Evolutionary conservation across 352 stramenopile genomes (phyloP), one percentile per base, ranked within the genome.

Genomic region (Albugo candida): DNA sequence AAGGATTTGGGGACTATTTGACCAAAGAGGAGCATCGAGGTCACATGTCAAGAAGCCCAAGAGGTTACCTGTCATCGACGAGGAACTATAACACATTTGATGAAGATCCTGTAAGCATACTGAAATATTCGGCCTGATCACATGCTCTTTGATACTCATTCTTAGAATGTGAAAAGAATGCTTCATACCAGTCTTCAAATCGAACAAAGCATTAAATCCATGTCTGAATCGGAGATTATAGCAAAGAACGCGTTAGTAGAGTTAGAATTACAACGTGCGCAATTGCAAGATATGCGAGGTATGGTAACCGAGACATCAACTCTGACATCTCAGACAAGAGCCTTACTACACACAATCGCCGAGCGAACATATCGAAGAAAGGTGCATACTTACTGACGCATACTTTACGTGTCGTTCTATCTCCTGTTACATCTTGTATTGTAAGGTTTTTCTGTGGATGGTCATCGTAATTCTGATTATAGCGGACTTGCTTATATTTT

Each of bases 271-370:
- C 75, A 88, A 52, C 72, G 72, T 45, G 72, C 63, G 45, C 75
- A 88, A 59, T 60, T 88, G 11, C 63, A 82, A 46, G 75, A 85
- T 48, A 83, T 79, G 66, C 82, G 84, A 47, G 70, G 60, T 18
- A 83, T 84, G 70, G 68, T 88, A 13, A 56, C 63, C 13, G 72
- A 88, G 52, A 88, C 75, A 1, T 66, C 60, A 34, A 69, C 48
- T 45, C 69, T 81, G 54, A 88, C 72, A 36, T 59, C 63, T 40
- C 59, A 88, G 53, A 73, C 77, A 51, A 67, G 67, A 37, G 54
- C 56, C 44, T 60, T 83, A 46, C 59, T 88, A 47, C 58, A 81
- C 57, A 70, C 72, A 52, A 83, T 88, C 50, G 70, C 70, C 24
- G 69, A 82, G 53, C 62, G 70, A 17, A 70, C 66, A 36, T 76